Percentiles rank a stretch among this genome's conserved stretches.
Evolutionary conservation across 2,329 filamentous ascomycete species (phyloP).

Genomic region (Fusarium nelsonii): DNA sequence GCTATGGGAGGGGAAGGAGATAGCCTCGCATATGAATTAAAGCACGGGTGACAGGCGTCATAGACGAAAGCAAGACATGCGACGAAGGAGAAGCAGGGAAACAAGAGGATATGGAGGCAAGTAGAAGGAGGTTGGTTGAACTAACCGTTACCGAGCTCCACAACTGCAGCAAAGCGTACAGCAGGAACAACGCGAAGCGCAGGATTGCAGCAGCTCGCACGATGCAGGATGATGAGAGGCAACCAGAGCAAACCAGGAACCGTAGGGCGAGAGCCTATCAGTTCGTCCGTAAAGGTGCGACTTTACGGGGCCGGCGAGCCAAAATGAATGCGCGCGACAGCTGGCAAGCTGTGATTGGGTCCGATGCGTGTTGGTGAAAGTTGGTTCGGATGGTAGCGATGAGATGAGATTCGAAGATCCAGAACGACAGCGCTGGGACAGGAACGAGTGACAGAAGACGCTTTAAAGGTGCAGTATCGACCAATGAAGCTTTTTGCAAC

Average conservation of each 20-base stretch:
- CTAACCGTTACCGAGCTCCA: slow-evolving; percentile 47
- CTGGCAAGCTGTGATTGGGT: slow-evolving; percentile 54
- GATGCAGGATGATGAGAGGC: slow-evolving; percentile 48
- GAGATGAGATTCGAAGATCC: slow-evolving; percentile 43
- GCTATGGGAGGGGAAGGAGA: slow-evolving; percentile 28
- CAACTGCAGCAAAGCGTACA: slow-evolving; percentile 43
- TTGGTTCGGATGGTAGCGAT: slow-evolving; percentile 40
- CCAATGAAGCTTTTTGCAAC: slow-evolving; percentile 31
- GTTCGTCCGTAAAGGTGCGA: slow-evolving; percentile 32
- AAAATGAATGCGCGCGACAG: slow-evolving; percentile 50
- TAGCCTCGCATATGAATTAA: slow-evolving; percentile 50
- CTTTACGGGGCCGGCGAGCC: slow-evolving; percentile 40
- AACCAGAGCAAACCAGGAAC: slow-evolving; percentile 35
- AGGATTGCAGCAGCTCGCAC: slow-evolving; percentile 43
- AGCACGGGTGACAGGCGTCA: slow-evolving; percentile 46
- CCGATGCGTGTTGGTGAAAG: slow-evolving; percentile 41
- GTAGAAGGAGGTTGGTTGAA: slow-evolving; percentile 45
- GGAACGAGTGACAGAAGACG: slow-evolving; percentile 47
- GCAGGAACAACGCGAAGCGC: slow-evolving; percentile 43
- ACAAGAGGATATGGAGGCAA: slow-evolving; percentile 40
- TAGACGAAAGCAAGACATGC: slow-evolving; percentile 26
- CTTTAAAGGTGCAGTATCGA: slow-evolving; percentile 33
- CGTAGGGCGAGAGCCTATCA: slow-evolving; percentile 32
- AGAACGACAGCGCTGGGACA: slow-evolving; percentile 38
- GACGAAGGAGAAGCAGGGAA: slow-evolving; percentile 44